These are phyloP conservation scores for Bretschneidera sinensis DNA, from an alignment of 345 rosid genomes.

Conservation along the genomic window DNA sequence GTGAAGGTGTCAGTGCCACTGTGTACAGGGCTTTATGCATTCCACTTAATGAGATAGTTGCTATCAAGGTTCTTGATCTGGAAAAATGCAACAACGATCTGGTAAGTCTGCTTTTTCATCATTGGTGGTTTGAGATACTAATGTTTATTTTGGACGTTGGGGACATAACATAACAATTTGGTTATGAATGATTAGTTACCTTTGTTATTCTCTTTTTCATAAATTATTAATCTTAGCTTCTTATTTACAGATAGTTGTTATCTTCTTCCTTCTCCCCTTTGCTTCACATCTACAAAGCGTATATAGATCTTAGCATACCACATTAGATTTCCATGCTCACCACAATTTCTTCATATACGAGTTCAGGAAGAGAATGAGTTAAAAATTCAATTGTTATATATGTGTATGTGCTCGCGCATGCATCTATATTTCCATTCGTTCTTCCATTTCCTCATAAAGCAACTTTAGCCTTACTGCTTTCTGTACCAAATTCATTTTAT, in stretches of 20 bases:
- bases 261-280: background rate
- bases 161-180: background rate
- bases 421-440: too few relatives aligned
- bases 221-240: too few relatives aligned
- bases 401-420: too few relatives aligned
- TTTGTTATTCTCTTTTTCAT: background rate
- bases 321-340: too few relatives aligned
- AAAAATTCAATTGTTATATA: too few relatives aligned
- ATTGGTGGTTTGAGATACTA: constrained; percentile 7
- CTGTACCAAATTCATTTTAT: background rate
- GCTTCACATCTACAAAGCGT: background rate
- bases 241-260: too few relatives aligned
- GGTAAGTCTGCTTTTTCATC: constrained; percentile 36
- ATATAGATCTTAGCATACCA: background rate
- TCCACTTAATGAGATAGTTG: constrained; percentile 82
- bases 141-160: constrained; percentile 5
- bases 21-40: constrained; percentile 88
- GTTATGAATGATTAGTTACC: background rate
- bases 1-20: constrained; percentile 95
- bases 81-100: constrained; percentile 95
- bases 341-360: too few relatives aligned
- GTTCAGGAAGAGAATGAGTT: too few relatives aligned
- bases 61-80: constrained; percentile 93
- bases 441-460: background rate
- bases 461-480: background rate